Evolutionary conservation across 768 basidiomycete species (phyloP).

Genomic region (Dacryopinax spathularia): DNA sequence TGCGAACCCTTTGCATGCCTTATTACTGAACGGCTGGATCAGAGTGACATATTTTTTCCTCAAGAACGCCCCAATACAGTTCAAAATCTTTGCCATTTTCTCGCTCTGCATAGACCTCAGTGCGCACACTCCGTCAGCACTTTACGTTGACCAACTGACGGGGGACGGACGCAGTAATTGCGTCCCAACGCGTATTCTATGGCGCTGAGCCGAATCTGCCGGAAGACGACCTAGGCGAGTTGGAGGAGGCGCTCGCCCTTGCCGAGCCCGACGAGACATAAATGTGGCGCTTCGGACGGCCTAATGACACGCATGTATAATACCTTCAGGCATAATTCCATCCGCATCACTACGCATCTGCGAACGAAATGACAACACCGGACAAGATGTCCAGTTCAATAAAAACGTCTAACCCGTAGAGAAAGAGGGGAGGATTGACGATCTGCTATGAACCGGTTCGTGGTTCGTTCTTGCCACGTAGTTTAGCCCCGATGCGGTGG

Average conservation of each 20-base stretch:
- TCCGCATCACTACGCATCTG: background rate
- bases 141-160: constrained; percentile 8
- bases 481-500: constrained; percentile 3
- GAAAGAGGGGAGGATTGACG: background rate
- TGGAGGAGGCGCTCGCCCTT: constrained; percentile 61
- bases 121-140: constrained; percentile 28
- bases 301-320: no score
- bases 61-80: constrained; percentile 57
- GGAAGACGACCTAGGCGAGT: constrained; percentile 41
- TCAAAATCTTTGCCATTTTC: constrained; percentile 70
- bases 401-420: background rate
- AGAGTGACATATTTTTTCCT: constrained; percentile 73
- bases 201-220: constrained; percentile 48
- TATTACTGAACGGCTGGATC: background rate
- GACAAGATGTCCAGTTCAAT: constrained; percentile 1
- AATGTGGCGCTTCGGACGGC: no score
- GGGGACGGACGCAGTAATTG: constrained; percentile 38
- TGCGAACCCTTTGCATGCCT: constrained; percentile 1
- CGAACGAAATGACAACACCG: background rate
- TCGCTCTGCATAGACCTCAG: constrained; percentile 68
- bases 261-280: constrained; percentile 29
- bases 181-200: constrained; percentile 59
- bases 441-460: background rate
- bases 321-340: background rate
- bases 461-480: background rate